Evolutionary conservation across 495 filamentous ascomycete genomes (phyloP), one percentile per base, ranked within the genome.

Genomic region (Neurospora cerealis): DNA sequence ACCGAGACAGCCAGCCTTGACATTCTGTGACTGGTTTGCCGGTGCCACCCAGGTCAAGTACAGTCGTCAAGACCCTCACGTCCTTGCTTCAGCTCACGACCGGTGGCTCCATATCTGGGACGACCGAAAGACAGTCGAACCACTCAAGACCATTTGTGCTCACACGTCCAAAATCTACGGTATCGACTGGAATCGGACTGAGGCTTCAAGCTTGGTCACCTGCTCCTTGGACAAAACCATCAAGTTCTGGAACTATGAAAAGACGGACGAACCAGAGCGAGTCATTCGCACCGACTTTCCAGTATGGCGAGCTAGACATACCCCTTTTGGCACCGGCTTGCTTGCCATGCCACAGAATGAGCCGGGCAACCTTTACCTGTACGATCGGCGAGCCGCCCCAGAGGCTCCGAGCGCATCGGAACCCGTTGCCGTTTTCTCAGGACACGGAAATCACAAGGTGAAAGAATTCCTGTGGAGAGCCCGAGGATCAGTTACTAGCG

Each of bases 111-210:
- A 92, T 41, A 94, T 98, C 46, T 98, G 95, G 95, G 95, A 98
- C 82, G 89, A 91, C 75, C 86, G 95, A 60, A 93, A 91, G 81
- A 89, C 94, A 3, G 92, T 92, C 17, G 86, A 88, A 70, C 94
- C 94, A 19, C 82, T 98, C 39, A 89, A 89, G 41, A 93, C 93
- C 44, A 96, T 98, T 66, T 88, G 90, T 77, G 95, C 95, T 0
- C 95, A 98, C 79, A 89, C 89, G n/a, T 97, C 94, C 13, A 97
- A 97, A 80, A 97, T 98, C 48, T 97, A 97, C 80, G 95, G 95
- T 15, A 86, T 98, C 28, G 95, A 97, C 82, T 98, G 95, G 95
- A 94, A 96, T 79, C 88, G 95, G 74, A 90, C 91, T 0, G 85
- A 90, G 42, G 78, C 89, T 8, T 89, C 88, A 10, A 89, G 89